phyloP scores from a whole-genome alignment of 2,329 filamentous ascomycete genomes.

The Dactylonectria macrodidyma region DNA sequence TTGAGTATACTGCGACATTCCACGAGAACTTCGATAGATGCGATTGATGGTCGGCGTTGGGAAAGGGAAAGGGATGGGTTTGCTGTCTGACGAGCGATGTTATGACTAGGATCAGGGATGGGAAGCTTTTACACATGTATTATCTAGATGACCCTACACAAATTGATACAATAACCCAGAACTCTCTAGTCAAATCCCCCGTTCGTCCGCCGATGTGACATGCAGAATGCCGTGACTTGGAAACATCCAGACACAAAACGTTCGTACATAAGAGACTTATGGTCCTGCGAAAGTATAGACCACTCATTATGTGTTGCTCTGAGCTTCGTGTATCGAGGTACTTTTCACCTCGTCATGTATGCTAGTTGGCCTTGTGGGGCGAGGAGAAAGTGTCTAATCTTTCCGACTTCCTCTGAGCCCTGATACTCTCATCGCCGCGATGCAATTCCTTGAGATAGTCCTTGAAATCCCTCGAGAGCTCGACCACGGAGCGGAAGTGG shows the following conservation, averaged over 20 bases:
- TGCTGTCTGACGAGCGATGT: background rate
- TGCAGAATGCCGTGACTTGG: background rate
- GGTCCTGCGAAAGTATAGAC: too few species aligned
- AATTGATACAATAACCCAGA: constrained; percentile 1
- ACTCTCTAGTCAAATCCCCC: background rate
- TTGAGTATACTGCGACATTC: constrained; percentile 22
- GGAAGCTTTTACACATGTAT: constrained; percentile 9
- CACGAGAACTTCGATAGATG: constrained; percentile 16
- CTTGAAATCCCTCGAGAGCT: constrained; percentile 49
- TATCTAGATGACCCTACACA: constrained; percentile 15
- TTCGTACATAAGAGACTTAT: too few species aligned
- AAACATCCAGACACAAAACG: too few species aligned
- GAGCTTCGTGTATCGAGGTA: background rate
- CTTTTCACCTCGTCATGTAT: background rate
- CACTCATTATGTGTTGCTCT: too few species aligned
- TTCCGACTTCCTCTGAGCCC: constrained; percentile 4
- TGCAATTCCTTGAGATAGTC: constrained; percentile 38
- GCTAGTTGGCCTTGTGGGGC: background rate
- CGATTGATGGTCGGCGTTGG: constrained; percentile 18
- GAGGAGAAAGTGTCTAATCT: background rate
- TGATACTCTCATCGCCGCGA: constrained; percentile 21
- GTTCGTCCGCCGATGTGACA: background rate
- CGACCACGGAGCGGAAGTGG: constrained; percentile 47
- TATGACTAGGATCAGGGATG: background rate
- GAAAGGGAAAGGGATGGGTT: background rate